These are phyloP conservation scores for Diaporthe caulivora DNA, from an alignment of 2,329 filamentous ascomycete species.

Conservation along the genomic window DNA sequence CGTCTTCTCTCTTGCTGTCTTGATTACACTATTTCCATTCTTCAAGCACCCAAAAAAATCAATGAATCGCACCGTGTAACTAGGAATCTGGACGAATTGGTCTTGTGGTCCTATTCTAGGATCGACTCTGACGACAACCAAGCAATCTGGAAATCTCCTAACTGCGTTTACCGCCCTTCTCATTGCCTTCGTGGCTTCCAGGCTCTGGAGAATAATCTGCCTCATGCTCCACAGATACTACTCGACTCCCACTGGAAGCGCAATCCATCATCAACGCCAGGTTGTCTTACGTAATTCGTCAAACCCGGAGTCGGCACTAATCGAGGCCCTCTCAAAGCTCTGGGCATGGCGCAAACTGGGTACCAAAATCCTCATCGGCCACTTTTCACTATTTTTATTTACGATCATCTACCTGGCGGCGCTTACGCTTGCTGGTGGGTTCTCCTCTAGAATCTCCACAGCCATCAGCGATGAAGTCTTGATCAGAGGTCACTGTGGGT, in stretches of 20 bases:
- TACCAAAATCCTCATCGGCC: neutral
- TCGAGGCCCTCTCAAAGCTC: neutral
- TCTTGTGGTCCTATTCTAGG: conserved; percentile 47
- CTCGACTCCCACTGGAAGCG: conserved; percentile 41
- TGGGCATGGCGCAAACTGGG: conserved; percentile 11
- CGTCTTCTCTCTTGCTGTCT: too few relatives aligned
- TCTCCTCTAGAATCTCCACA: conserved; percentile 6
- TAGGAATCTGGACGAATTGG: conserved; percentile 48
- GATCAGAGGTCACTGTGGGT: conserved; percentile 31
- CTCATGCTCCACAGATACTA: conserved; percentile 42
- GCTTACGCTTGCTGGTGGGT: conserved; percentile 23
- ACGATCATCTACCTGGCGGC: neutral
- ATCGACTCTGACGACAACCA: conserved; percentile 48
- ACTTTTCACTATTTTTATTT: neutral
- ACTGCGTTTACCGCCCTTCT: conserved; percentile 52
- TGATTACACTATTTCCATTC: too few relatives aligned
- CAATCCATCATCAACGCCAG: conserved; percentile 46
- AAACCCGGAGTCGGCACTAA: neutral
- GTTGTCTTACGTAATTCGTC: conserved; percentile 25
- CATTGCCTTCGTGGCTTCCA: conserved; percentile 42
- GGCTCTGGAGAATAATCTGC: conserved; percentile 43
- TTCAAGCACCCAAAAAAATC: too few relatives aligned
- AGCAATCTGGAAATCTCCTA: conserved; percentile 47
- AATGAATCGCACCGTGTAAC: neutral
- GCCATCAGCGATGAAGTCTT: conserved; percentile 26